Conservation (phyloP, 1,284 basidiomycete species). For the Peniophora sp. region DNA sequence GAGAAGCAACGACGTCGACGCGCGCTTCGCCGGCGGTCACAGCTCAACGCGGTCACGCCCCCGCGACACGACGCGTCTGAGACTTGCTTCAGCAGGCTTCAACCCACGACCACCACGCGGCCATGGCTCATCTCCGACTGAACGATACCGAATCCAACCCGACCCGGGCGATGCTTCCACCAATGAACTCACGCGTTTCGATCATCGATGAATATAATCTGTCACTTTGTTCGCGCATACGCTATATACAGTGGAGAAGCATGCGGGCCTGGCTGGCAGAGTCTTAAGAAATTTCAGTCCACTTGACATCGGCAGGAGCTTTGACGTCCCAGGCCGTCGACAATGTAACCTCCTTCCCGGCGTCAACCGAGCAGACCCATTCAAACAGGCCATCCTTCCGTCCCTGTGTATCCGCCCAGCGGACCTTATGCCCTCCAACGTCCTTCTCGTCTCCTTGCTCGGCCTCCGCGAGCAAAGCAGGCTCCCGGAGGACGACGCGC, state of each 20-base stretch:
- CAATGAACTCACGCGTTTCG: no score
- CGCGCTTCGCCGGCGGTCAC: no score
- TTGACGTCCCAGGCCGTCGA: constrained; percentile 44
- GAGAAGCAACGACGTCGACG: no score
- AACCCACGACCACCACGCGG: neutral
- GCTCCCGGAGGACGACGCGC: constrained; percentile 40
- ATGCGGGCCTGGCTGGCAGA: neutral
- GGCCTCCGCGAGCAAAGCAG: constrained; percentile 36
- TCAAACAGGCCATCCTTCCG: constrained; percentile 21
- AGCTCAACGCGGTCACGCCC: no score
- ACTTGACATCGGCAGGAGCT: constrained; percentile 30
- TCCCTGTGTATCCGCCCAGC: constrained; percentile 14
- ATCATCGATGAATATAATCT: no score
- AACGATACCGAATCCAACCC: constrained; percentile 67
- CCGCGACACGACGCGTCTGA: no score
- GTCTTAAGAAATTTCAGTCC: constrained; percentile 8
- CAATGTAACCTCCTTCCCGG: constrained; percentile 26
- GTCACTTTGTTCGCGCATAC: neutral
- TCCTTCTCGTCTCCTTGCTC: constrained; percentile 30
- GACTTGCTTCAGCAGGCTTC: no score
- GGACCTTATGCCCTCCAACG: constrained; percentile 6
- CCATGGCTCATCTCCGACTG: constrained; percentile 67
- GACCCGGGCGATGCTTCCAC: no score
- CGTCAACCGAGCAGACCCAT: constrained; percentile 19
- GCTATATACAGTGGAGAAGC: no score